Evolutionary conservation across 169 alveolate genomes (phyloP).

Genomic region (Eimeria maxima): DNA sequence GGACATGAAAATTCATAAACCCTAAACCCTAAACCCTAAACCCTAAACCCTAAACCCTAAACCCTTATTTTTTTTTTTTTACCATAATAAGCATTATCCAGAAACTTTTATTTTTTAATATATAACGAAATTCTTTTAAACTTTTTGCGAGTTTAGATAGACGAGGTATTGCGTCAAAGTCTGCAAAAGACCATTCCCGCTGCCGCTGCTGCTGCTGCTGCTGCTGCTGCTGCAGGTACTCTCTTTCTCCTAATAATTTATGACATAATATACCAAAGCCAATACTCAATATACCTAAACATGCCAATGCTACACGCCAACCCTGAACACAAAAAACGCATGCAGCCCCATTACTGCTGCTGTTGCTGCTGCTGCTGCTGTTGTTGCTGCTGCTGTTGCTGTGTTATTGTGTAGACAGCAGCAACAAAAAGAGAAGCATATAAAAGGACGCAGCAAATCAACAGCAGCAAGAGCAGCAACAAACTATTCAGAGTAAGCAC

Average conservation of each 20-base stretch:
- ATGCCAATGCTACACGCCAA: too few relatives aligned
- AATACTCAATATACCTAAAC: too few relatives aligned
- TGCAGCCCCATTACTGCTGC: background rate
- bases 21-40: too few relatives aligned
- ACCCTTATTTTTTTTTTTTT: background rate
- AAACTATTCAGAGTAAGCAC: too few relatives aligned
- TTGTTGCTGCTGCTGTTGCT: constrained; percentile 50
- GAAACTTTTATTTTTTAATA: background rate
- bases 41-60: background rate
- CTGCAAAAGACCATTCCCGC: background rate
- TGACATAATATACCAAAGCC: too few relatives aligned
- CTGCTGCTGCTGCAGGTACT: constrained; percentile 6
- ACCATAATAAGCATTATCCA: constrained; percentile 18
- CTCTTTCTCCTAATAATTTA: too few relatives aligned
- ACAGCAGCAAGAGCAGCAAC: too few relatives aligned
- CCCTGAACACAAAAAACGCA: too few relatives aligned
- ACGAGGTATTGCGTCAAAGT: too few relatives aligned
- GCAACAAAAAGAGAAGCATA: too few relatives aligned
- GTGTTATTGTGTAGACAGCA: constrained; percentile 18
- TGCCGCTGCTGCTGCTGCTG: constrained; percentile 30
- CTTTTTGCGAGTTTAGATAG: background rate
- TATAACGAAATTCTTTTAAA: background rate
- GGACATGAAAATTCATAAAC: too few relatives aligned
- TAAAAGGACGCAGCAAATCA: too few relatives aligned
- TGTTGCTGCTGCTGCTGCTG: constrained; percentile 51